These are phyloP conservation scores for Podila minutissima DNA, from an alignment of 192 early-diverging fungal species.

Conservation along the genomic window DNA sequence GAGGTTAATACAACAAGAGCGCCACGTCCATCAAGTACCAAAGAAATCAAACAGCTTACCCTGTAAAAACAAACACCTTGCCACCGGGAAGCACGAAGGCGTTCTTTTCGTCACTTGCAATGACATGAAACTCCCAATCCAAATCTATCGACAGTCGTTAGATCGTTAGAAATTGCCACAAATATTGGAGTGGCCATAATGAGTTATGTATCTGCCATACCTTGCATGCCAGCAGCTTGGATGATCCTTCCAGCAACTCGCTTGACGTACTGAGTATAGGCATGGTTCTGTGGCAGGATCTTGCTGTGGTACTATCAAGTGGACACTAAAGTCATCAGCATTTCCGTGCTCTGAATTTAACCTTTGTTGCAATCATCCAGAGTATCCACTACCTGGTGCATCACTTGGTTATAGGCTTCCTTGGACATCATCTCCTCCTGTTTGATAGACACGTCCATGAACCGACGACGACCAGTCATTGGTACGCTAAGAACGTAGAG, in stretches of 20 bases:
- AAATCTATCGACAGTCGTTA: constrained; percentile 44
- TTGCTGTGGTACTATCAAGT: constrained; percentile 55
- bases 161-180: not conserved
- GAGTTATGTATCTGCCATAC: not conserved
- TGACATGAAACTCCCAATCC: constrained; percentile 94
- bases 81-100: constrained; percentile 97
- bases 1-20: no score
- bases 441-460: constrained; percentile 69
- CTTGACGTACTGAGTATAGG: constrained; percentile 70
- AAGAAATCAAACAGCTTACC: constrained; percentile 4
- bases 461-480: constrained; percentile 70
- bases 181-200: not conserved
- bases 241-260: constrained; percentile 79
- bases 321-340: not conserved
- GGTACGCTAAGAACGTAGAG: constrained; percentile 59
- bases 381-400: constrained; percentile 54
- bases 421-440: constrained; percentile 73
- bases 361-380: not conserved
- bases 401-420: constrained; percentile 76
- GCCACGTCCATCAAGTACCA: not conserved
- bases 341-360: not conserved
- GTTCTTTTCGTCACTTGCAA: constrained; percentile 83
- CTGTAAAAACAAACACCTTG: constrained; percentile 98
- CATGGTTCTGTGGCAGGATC: constrained; percentile 78
- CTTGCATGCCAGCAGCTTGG: constrained; percentile 70